These are phyloP conservation scores for Crithidia bombi DNA, from an alignment of 208 protist species.

Conservation along the genomic window DNA sequence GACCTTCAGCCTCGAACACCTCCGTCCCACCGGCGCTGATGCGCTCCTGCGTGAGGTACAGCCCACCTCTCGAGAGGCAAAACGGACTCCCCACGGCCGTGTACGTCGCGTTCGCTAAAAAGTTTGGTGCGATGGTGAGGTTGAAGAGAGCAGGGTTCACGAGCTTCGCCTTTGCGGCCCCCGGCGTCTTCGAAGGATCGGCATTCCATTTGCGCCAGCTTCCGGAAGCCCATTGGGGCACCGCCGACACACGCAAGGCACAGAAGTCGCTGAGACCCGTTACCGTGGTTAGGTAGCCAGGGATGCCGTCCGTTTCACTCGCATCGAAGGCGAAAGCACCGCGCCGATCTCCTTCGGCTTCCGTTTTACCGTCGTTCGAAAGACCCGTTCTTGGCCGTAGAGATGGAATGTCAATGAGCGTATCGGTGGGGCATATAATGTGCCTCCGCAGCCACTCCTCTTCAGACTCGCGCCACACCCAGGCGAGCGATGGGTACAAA, in stretches of 20 bases:
- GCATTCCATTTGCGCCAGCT: conserved; percentile 9
- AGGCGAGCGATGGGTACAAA: not conserved
- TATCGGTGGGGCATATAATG: conserved; percentile 12
- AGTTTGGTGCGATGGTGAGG: conserved; percentile 6
- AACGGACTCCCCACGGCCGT: conserved; percentile 24
- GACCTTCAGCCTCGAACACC: conserved; percentile 9
- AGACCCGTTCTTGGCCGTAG: not conserved
- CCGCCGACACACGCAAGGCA: conserved; percentile 19
- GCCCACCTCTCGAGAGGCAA: conserved; percentile 15
- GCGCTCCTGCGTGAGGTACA: conserved; percentile 23
- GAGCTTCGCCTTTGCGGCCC: not conserved
- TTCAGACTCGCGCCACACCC: not conserved
- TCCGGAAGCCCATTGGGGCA: conserved; percentile 12
- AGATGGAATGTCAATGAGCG: conserved; percentile 6
- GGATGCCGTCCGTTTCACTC: not conserved
- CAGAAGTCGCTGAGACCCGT: conserved; percentile 24
- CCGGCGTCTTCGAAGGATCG: not conserved
- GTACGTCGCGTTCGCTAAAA: conserved; percentile 23
- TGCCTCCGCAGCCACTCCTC: conserved; percentile 11
- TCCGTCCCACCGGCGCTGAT: conserved; percentile 16
- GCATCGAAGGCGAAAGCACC: not conserved
- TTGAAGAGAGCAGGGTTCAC: not conserved
- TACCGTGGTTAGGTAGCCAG: conserved; percentile 4
- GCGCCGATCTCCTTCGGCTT: not conserved
- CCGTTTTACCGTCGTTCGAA: not conserved